Evolutionary conservation across 2,329 filamentous ascomycete genomes (phyloP).

Genomic region (Pseudopyricularia javanii): DNA sequence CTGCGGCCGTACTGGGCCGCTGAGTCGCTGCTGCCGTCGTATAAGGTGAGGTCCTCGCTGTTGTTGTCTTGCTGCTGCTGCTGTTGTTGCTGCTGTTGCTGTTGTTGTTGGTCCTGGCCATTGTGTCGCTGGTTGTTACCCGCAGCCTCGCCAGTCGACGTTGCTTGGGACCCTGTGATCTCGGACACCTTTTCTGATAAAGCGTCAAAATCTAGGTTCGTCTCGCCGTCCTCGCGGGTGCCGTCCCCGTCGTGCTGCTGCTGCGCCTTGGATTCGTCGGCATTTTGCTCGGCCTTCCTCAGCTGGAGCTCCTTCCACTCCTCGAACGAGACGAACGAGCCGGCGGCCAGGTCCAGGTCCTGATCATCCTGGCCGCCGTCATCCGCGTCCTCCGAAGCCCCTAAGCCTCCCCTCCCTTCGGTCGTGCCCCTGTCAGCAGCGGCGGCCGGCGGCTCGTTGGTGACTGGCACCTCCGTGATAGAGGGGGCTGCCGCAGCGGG

Average conservation of each 20-base stretch:
- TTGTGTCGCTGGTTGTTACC: not conserved
- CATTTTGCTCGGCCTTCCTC: conserved; percentile 66
- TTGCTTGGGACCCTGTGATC: conserved; percentile 20
- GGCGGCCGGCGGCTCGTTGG: conserved; percentile 3
- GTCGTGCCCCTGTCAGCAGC: not conserved
- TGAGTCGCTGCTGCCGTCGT: conserved; percentile 33
- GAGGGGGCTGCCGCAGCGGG: not conserved
- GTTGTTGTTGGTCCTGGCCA: not conserved
- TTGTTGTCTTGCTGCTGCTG: conserved; percentile 12
- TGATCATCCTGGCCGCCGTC: conserved; percentile 8
- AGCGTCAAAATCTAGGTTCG: conserved; percentile 45
- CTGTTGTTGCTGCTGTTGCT: conserved; percentile 7
- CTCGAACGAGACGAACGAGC: conserved; percentile 87
- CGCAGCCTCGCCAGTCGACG: conserved; percentile 8
- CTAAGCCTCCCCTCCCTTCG: conserved; percentile 5
- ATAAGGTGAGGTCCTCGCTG: conserved; percentile 27
- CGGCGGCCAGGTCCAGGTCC: conserved; percentile 46
- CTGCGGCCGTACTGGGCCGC: conserved; percentile 51
- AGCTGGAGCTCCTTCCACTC: conserved; percentile 96
- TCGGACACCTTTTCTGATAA: conserved; percentile 32
- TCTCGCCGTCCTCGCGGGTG: conserved; percentile 80
- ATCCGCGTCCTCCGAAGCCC: conserved; percentile 23
- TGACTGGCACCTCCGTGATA: not conserved
- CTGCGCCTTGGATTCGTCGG: conserved; percentile 50
- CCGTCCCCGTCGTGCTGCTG: conserved; percentile 33